A percentile compares a stretch with the other conserved stretches of the same genome.
Evolutionary conservation across 441 rosid genomes (phyloP).

Genomic region (Dalechampia spathulata): DNA sequence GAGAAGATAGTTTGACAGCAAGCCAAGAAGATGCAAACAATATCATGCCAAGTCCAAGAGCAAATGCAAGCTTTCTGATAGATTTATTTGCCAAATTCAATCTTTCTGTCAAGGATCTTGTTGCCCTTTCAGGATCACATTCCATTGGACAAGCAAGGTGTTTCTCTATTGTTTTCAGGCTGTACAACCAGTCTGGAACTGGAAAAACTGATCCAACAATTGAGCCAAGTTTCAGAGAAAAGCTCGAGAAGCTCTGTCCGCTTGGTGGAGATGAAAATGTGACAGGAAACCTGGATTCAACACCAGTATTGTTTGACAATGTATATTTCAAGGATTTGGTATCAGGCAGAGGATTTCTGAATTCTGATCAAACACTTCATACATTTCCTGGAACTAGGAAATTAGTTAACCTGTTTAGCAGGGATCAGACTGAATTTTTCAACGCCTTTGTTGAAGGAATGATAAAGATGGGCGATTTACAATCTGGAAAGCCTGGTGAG

Average conservation of each 20-base stretch:
- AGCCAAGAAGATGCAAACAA: slow-evolving; percentile 65
- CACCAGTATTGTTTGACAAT: slow-evolving; percentile 62
- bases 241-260: slow-evolving; percentile 65
- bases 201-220: slow-evolving; percentile 64
- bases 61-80: slow-evolving; percentile 57
- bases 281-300: slow-evolving; percentile 65
- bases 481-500: slow-evolving; percentile 65
- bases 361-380: slow-evolving; percentile 75
- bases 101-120: slow-evolving; percentile 68
- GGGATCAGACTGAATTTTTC: slow-evolving; percentile 48
- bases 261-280: slow-evolving; percentile 56
- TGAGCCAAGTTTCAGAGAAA: slow-evolving; percentile 38
- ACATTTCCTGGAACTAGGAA: slow-evolving; percentile 42
- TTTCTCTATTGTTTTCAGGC: slow-evolving; percentile 75
- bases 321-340: slow-evolving; percentile 76
- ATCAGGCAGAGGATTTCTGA: slow-evolving; percentile 70
- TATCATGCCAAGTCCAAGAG: slow-evolving; percentile 93
- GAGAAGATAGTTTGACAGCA: slow-evolving; percentile 75
- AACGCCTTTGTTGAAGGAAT: slow-evolving; percentile 67
- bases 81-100: slow-evolving; percentile 51
- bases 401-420: slow-evolving; percentile 45
- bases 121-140: slow-evolving; percentile 94
- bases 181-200: slow-evolving; percentile 82
- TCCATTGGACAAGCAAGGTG: slow-evolving; percentile 83
- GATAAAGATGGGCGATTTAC: slow-evolving; percentile 85